Evolutionary conservation across 495 filamentous ascomycete species (phyloP).

Genomic region (Chaetomidium leptoderma): DNA sequence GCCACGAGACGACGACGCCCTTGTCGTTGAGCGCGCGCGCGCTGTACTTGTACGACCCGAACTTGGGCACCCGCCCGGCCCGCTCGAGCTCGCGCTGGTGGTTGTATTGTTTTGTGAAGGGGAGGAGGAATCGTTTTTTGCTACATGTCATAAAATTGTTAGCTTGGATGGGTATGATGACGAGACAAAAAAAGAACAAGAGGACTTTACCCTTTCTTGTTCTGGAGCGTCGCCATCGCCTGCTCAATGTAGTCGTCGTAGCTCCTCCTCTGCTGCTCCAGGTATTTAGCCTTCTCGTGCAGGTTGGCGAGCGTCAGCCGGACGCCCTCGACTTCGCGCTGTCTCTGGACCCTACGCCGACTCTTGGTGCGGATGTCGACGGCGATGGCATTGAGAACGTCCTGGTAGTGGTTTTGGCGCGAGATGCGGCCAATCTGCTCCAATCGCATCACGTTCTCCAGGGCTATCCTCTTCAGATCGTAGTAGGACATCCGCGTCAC

Average conservation of each 20-base stretch:
- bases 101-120: conserved; percentile 98
- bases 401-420: conserved; percentile 91
- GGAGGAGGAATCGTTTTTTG: conserved; percentile 89
- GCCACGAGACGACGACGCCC: conserved; percentile 85
- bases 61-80: conserved; percentile 87
- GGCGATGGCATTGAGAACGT: conserved; percentile 92
- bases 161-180: conserved; percentile 10
- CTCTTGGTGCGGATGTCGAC: conserved; percentile 97
- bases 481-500: conserved; percentile 86
- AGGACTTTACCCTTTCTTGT: conserved; percentile 70
- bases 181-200: not conserved
- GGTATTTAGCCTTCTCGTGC: conserved; percentile 84
- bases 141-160: conserved; percentile 27
- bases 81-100: conserved; percentile 93
- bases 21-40: conserved; percentile 85
- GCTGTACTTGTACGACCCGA: conserved; percentile 94
- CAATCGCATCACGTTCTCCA: conserved; percentile 89
- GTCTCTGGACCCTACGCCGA: conserved; percentile 80
- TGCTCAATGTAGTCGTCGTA: conserved; percentile 99
- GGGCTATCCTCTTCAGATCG: conserved; percentile 83
- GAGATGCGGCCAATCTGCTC: conserved; percentile 82
- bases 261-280: conserved; percentile 90
- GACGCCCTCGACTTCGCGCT: conserved; percentile 85
- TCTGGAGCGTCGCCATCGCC: conserved; percentile 96
- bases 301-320: conserved; percentile 77